Base-by-base conservation (phyloP, 1,284 basidiomycete genomes). In the Tilletiopsis washingtonensis region DNA sequence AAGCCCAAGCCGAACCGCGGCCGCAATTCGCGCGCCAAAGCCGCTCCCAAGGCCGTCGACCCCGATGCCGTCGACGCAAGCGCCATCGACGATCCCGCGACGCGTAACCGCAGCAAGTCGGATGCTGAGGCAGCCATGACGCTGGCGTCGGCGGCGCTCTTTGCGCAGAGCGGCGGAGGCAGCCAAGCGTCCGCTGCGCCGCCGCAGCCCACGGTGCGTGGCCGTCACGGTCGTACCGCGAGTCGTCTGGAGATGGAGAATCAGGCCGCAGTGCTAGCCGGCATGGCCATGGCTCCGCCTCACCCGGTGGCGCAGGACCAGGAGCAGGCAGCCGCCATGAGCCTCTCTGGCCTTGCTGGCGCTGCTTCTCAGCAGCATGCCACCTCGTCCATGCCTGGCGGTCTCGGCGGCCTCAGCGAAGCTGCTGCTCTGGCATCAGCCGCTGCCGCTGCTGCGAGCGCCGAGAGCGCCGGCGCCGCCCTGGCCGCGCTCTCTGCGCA, bases 111-210 rank as follows among this genome's bases (percentile, higher is more conserved):
- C 6, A 60, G 57, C 4, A 57, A 59, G 11, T 63, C 61, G 45
- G 61, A 63, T 39, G 61, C 61, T 11, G 63, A 66, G 38, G 63
- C 63, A 3, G 63, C 63, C 24, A 58, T 66, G 57, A 63, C 61
- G 19, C 43, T 66, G 40, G 63, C 63, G 4, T 57, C 62, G 45
- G 63, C 61, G 5, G 61, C 63, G 2, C 45, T 63, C 11, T 54
- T 59, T 32, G 63, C 63, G 15, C 63, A 66, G 37, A 21, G 44
- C 20, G 39, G 39, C 21, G 15, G n/a, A n/a, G 6, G 25, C n/a
- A 47, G 5, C 12, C 17, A 14, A 24, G 37, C 7, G 7, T 11
- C 37, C 6, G 37, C 19, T 5, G 20, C 37, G 37, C 5, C 9
- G 20, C 20, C 5, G 19, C 38, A 15, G 27, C 17, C 46, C 41